Base-by-base conservation (phyloP, 495 filamentous ascomycete species). In the Podospora pseudoanserina region DNA sequence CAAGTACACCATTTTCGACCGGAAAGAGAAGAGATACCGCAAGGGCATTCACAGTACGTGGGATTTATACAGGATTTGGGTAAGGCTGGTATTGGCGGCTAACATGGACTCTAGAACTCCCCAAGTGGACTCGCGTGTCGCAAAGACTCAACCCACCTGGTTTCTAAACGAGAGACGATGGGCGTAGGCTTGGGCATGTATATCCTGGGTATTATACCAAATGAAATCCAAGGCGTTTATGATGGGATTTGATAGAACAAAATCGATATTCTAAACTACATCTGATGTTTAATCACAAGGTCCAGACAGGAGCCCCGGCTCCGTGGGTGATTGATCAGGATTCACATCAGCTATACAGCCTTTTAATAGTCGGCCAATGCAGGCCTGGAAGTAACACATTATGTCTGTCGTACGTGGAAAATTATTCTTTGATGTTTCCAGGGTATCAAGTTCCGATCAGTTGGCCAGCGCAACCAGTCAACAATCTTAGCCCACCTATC, bases 1-100 rank as follows among this genome's bases (percentile, higher is more conserved):
- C 80, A 99, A 99, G 79, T 99, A 99, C 82, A 97, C 94, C 23
- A 89, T 99, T 69, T 99, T 98, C 81, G 93, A 96, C 80, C 88
- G 93, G 71, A 97, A 97, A 79, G 94, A 90, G 83, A 96, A 92
- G 88, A 87, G 84, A 70, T 99, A 99, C 80, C 85, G 95, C 77
- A 99, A 99, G 87, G 89, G 91, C 19, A 92, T 98, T 75, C 95
- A 97, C 80, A 98, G 94, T 98, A 83, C 69, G 94, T 90, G 60
- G 60, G 59, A 27, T 65, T 49, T 49, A 63, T 60, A 23, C 56
- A 61, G 34, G 57, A 32, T 60, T 16, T 66, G 59, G 26, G 53
- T 16, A 26, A 20, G 67, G 68, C 59, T 67, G 58, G 63, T 15
- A 15, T 34, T 44, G 53, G 18, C 27, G 56, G 60, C 70, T 78